Conservation (phyloP, 2,329 filamentous ascomycete species). For the Stemphylium beticola region DNA sequence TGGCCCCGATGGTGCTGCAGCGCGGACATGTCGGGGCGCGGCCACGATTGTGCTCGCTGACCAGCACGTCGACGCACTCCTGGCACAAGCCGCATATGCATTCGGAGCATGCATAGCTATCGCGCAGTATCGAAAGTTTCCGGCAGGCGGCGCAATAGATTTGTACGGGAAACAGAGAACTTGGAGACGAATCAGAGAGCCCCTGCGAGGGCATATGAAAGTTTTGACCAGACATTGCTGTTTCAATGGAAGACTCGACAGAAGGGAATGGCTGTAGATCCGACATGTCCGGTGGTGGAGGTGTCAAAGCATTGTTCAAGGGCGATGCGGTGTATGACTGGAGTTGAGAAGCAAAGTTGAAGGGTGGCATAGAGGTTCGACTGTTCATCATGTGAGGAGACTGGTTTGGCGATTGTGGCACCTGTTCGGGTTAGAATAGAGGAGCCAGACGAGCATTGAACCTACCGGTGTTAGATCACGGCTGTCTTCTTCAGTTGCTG, state of each 20-base stretch:
- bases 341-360: conserved; percentile 55
- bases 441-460: conserved; percentile 27
- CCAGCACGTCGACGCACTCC: conserved; percentile 82
- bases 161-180: conserved; percentile 63
- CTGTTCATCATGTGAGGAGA: conserved; percentile 58
- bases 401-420: conserved; percentile 58
- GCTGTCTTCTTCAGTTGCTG: conserved; percentile 90
- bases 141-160: conserved; percentile 93
- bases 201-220: conserved; percentile 63
- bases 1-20: conserved; percentile 78
- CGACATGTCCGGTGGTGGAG: conserved; percentile 63
- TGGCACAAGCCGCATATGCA: conserved; percentile 94
- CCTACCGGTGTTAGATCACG: conserved; percentile 84
- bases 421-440: conserved; percentile 42
- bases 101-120: conserved; percentile 93
- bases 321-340: conserved; percentile 85
- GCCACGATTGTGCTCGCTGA: conserved; percentile 73
- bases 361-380: conserved; percentile 67
- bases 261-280: conserved; percentile 79
- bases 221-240: conserved; percentile 72
- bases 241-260: conserved; percentile 78
- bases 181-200: conserved; percentile 66
- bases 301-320: conserved; percentile 87
- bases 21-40: conserved; percentile 75
- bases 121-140: conserved; percentile 74